phyloP scores from a whole-genome alignment of 163 green algal species.

The Volvox carteri region DNA sequence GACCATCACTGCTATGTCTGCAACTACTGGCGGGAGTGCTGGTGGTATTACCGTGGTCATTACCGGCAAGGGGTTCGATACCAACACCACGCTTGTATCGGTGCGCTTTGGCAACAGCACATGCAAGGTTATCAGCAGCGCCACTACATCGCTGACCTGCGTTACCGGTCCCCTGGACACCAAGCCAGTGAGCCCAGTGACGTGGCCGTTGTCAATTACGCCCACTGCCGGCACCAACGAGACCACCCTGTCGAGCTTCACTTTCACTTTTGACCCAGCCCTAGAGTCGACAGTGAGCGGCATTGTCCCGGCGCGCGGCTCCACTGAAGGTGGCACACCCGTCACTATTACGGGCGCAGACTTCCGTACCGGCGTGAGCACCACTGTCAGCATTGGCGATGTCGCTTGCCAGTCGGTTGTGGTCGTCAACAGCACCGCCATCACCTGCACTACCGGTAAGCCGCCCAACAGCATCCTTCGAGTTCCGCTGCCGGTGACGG shows the following conservation, averaged over 20 bases:
- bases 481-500: conserved; percentile 28
- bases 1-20: neutral
- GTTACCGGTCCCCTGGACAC: conserved; percentile 33
- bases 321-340: conserved; percentile 73
- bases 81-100: neutral
- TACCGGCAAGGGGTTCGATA: conserved; percentile 66
- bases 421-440: conserved; percentile 40
- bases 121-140: conserved; percentile 50
- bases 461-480: conserved; percentile 32
- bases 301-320: conserved; percentile 63
- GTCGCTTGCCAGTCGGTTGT: conserved; percentile 41
- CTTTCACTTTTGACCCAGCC: conserved; percentile 56
- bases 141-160: conserved; percentile 55
- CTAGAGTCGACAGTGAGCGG: conserved; percentile 58
- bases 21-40: conserved; percentile 52
- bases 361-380: neutral
- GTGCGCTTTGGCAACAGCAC: conserved; percentile 40
- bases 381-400: conserved; percentile 48
- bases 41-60: conserved; percentile 69
- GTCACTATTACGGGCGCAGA: conserved; percentile 66
- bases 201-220: neutral
- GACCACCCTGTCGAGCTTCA: neutral
- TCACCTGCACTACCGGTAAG: conserved; percentile 59
- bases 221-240: conserved; percentile 5
- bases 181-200: neutral